Percentiles rank a stretch among this genome's conserved stretches.
Evolutionary conservation across 2,329 filamentous ascomycete species (phyloP).

Genomic region (Gliomastix tumulicola): DNA sequence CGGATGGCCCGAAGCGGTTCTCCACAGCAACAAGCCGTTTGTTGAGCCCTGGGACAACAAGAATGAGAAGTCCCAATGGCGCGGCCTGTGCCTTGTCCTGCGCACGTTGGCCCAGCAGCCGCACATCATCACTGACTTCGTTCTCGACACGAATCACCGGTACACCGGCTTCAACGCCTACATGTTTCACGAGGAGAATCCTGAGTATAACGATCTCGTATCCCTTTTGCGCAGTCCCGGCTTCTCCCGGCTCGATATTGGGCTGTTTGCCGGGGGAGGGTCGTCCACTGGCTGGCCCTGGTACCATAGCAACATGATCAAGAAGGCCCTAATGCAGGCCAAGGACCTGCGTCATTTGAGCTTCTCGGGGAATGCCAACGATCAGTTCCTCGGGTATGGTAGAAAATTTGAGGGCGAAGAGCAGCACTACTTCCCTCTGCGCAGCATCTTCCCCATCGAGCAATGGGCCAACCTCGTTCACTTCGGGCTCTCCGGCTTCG

Average conservation of each 20-base stretch:
- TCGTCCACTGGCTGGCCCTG: constrained; percentile 9
- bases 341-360: neutral
- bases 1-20: constrained; percentile 15
- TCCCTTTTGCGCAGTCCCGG: neutral
- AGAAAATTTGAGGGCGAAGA: neutral
- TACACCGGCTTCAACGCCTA: neutral
- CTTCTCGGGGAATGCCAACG: neutral
- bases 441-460: constrained; percentile 18
- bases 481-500: constrained; percentile 18
- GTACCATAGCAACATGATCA: constrained; percentile 4
- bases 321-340: neutral
- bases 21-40: neutral
- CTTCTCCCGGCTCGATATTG: neutral
- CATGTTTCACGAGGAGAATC: too few species aligned
- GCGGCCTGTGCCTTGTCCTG: constrained; percentile 16
- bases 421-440: constrained; percentile 11
- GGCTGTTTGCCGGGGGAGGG: neutral
- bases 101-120: neutral
- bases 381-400: neutral
- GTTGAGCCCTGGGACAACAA: too few species aligned
- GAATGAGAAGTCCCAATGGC: constrained; percentile 11
- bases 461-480: constrained; percentile 17
- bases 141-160: neutral
- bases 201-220: neutral
- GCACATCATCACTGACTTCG: neutral